These are phyloP conservation scores for Sugiyamaella grinbergsii DNA, from an alignment of 1,139 yeast species.

Conservation along the genomic window DNA sequence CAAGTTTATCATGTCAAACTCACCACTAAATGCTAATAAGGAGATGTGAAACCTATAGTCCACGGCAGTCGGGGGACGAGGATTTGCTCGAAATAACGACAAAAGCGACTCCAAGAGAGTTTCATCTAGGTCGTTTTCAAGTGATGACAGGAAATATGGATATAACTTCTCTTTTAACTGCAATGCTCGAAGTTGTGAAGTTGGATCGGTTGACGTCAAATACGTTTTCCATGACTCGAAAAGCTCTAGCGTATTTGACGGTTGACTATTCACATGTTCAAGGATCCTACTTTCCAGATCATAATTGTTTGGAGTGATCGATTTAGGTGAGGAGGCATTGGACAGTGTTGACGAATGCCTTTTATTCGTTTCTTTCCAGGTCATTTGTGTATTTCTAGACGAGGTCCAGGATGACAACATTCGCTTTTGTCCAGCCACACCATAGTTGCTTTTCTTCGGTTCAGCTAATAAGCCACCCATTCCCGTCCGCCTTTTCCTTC, in stretches of 20 bases:
- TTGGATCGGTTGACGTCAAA: slow-evolving; percentile 8
- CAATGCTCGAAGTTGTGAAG: slow-evolving; percentile 1
- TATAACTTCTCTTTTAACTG: slow-evolving; percentile 11
- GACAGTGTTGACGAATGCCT: too few relatives aligned
- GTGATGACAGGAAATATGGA: background rate
- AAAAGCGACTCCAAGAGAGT: slow-evolving; percentile 14
- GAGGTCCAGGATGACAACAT: slow-evolving; percentile 16
- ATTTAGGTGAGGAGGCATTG: background rate
- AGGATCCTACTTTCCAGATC: background rate
- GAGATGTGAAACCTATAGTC: slow-evolving; percentile 18
- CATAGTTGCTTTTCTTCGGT: background rate
- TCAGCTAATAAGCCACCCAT: too few relatives aligned
- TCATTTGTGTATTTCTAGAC: background rate
- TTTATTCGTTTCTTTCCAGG: too few relatives aligned
- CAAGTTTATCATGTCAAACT: slow-evolving; percentile 14
- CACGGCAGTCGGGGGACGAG: background rate
- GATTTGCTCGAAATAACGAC: slow-evolving; percentile 13
- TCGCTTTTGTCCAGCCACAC: background rate
- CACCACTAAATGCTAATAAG: slow-evolving; percentile 11
- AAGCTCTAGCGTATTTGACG: background rate
- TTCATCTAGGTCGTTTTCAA: background rate
- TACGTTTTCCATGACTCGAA: slow-evolving; percentile 11
- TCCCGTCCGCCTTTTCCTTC: background rate
- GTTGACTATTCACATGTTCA: background rate
- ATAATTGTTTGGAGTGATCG: too few relatives aligned